Evolutionary conservation across 495 filamentous ascomycete species (phyloP).

Genomic region (Neohortaea acidophila): DNA sequence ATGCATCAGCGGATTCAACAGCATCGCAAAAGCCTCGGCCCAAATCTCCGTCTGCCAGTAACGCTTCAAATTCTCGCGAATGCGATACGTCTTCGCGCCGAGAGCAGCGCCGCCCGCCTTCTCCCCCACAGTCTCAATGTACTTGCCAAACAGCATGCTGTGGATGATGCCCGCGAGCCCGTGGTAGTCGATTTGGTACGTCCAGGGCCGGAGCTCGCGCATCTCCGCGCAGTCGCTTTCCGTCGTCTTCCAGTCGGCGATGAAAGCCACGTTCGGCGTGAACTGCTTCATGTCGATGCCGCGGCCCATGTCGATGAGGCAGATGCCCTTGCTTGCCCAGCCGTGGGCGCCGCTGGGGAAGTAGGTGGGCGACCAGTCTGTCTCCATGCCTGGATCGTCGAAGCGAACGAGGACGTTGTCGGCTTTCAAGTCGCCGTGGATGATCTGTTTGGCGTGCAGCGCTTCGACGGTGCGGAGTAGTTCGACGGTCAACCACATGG

Average conservation of each 20-base stretch:
- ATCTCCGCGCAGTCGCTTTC: slow-evolving; percentile 86
- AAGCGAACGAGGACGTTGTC: slow-evolving; percentile 90
- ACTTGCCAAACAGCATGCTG: slow-evolving; percentile 77
- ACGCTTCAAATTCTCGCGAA: slow-evolving; percentile 66
- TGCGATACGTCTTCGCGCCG: slow-evolving; percentile 48
- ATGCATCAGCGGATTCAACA: slow-evolving; percentile 62
- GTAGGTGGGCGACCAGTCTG: slow-evolving; percentile 44
- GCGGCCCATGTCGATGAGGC: slow-evolving; percentile 87
- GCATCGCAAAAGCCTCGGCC: slow-evolving; percentile 64
- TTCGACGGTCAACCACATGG: slow-evolving; percentile 91
- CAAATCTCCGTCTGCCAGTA: slow-evolving; percentile 95
- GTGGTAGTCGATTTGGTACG: slow-evolving; percentile 89
- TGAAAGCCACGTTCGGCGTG: slow-evolving; percentile 59
- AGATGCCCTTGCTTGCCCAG: slow-evolving; percentile 67
- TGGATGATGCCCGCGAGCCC: slow-evolving; percentile 79
- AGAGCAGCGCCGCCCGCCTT: slow-evolving; percentile 19
- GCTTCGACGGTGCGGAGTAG: slow-evolving; percentile 80
- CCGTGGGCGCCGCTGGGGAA: slow-evolving; percentile 53
- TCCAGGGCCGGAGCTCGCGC: slow-evolving; percentile 83
- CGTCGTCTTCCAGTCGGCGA: slow-evolving; percentile 83
- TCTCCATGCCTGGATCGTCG: slow-evolving; percentile 34
- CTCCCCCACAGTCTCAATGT: slow-evolving; percentile 61
- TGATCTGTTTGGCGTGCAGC: slow-evolving; percentile 59
- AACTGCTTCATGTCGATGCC: slow-evolving; percentile 88
- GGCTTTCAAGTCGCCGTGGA: slow-evolving; percentile 89